These are phyloP conservation scores for Tarenaya hassleriana DNA, from an alignment of 345 rosid genomes.

Conservation along the genomic window DNA sequence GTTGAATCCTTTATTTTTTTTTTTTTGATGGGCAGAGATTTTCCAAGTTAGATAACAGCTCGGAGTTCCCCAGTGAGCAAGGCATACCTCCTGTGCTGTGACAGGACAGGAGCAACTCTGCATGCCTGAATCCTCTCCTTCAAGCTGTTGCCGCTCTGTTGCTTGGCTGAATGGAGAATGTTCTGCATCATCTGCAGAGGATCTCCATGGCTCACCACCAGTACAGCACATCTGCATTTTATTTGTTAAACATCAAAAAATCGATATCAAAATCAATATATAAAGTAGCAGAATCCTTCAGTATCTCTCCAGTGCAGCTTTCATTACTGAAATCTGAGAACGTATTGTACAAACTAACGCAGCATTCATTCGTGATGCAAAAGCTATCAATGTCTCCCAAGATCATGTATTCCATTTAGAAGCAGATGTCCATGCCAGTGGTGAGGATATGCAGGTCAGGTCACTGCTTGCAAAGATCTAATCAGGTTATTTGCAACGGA, in stretches of 20 bases:
- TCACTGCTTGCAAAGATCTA: too few relatives aligned
- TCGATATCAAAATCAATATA: not conserved
- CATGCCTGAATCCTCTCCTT: slow-evolving; percentile 39
- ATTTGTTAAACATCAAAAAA: not conserved
- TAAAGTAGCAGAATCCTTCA: too few relatives aligned
- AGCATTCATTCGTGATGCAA: too few relatives aligned
- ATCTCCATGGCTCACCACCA: slow-evolving; percentile 90
- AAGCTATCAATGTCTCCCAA: too few relatives aligned
- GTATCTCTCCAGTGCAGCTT: too few relatives aligned
- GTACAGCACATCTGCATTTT: slow-evolving; percentile 42
- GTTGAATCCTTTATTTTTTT: not conserved
- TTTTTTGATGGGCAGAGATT: not conserved
- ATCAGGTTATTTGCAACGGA: too few relatives aligned
- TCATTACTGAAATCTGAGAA: not conserved
- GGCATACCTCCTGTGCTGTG: slow-evolving; percentile 74
- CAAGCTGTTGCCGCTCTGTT: slow-evolving; percentile 25
- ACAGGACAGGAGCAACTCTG: slow-evolving; percentile 47
- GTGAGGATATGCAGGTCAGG: too few relatives aligned
- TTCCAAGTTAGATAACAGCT: slow-evolving; percentile 28
- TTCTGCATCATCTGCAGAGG: slow-evolving; percentile 90
- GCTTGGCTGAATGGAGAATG: slow-evolving; percentile 45
- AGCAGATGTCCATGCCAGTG: too few relatives aligned
- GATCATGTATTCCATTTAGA: too few relatives aligned
- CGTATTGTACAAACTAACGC: too few relatives aligned
- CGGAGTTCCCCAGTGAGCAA: slow-evolving; percentile 78